These are phyloP conservation scores for Quercus suber DNA, from an alignment of 306 rosid species.

Conservation along the genomic window DNA sequence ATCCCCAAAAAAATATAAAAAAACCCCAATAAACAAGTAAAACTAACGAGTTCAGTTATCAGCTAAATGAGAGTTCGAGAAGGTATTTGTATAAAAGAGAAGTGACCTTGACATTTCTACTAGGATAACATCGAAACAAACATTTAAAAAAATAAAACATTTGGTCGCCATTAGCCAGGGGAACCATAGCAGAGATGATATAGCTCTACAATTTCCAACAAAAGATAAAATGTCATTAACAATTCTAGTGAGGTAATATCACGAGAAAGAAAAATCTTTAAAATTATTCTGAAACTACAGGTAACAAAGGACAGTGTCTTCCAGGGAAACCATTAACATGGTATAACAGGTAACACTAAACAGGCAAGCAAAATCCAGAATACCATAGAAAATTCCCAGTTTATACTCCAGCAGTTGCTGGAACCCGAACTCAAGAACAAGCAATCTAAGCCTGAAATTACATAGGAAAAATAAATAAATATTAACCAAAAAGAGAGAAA, in stretches of 20 bases:
- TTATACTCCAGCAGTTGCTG: slow-evolving; percentile 16
- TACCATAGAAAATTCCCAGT: slow-evolving; percentile 22
- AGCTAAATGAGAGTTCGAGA: too few relatives aligned
- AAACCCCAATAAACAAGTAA: too few relatives aligned
- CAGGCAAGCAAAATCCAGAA: slow-evolving; percentile 26
- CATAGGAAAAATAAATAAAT: not conserved
- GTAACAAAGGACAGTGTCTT: slow-evolving; percentile 17
- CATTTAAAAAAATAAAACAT: too few relatives aligned
- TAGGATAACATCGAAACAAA: too few relatives aligned
- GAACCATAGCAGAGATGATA: not conserved
- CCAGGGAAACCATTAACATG: slow-evolving; percentile 33
- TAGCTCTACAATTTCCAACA: not conserved
- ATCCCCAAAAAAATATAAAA: too few relatives aligned
- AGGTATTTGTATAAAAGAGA: too few relatives aligned
- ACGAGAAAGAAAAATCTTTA: slow-evolving; percentile 10
- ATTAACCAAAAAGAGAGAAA: not conserved
- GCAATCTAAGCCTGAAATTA: slow-evolving; percentile 60
- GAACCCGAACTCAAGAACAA: slow-evolving; percentile 15
- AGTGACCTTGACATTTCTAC: too few relatives aligned
- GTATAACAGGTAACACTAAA: slow-evolving; percentile 25
- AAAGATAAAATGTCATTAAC: not conserved
- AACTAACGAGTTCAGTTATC: too few relatives aligned
- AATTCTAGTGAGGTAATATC: slow-evolving; percentile 22
- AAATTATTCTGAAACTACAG: slow-evolving; percentile 42
- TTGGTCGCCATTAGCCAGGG: not conserved